Conservation (phyloP, 768 basidiomycete species). For the Hericium rajendrae region DNA sequence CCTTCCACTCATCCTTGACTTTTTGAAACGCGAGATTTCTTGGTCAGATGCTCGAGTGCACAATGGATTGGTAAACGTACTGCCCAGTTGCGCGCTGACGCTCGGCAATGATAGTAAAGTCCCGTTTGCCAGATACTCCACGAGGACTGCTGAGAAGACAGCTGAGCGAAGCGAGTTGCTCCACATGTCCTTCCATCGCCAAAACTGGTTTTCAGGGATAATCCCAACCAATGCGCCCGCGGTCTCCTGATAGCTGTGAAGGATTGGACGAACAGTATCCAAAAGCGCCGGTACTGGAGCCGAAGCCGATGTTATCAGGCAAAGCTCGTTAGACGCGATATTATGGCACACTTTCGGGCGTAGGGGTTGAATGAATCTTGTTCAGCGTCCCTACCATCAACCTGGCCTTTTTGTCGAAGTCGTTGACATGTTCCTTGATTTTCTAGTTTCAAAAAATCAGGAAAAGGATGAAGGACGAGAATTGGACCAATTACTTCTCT, state of each 20-base stretch:
- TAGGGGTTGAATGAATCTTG: constrained; percentile 69
- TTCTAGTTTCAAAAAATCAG: constrained; percentile 33
- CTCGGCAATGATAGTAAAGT: constrained; percentile 47
- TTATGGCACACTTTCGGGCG: constrained; percentile 39
- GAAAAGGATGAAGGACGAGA: neutral
- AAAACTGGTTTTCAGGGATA: constrained; percentile 65
- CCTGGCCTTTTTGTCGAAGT: constrained; percentile 68
- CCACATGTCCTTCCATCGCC: constrained; percentile 86
- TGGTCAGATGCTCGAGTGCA: no score
- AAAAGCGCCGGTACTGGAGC: constrained; percentile 50
- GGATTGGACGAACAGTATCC: constrained; percentile 42
- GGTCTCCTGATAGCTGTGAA: constrained; percentile 45
- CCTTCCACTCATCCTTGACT: constrained; percentile 66
- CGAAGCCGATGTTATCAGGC: neutral
- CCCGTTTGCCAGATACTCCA: constrained; percentile 53
- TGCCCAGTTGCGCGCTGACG: constrained; percentile 49
- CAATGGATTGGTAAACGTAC: constrained; percentile 32
- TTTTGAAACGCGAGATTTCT: neutral
- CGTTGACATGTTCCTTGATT: constrained; percentile 68
- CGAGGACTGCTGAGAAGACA: constrained; percentile 55
- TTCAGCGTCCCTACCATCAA: constrained; percentile 67
- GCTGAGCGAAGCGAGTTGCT: constrained; percentile 55
- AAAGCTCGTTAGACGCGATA: neutral
- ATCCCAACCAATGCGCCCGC: constrained; percentile 42
- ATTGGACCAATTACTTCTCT: constrained; percentile 11